A percentile compares a stretch with the other conserved stretches of the same genome.
These are phyloP conservation scores for Gonium pectorale DNA, from an alignment of 139 green algal species.

Conservation along the genomic window DNA sequence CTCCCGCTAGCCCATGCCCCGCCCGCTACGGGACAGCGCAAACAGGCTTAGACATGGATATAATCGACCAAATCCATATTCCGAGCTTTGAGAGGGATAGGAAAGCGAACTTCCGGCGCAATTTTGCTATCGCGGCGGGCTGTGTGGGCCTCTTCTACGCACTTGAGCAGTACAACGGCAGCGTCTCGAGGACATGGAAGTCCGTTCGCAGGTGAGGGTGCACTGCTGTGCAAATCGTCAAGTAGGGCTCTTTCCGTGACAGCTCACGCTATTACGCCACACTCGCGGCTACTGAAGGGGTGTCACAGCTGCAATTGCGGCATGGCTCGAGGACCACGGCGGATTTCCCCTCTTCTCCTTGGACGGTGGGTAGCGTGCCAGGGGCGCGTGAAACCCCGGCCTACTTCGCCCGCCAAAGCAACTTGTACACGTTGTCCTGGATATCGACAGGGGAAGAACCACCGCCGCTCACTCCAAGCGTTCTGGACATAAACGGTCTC, in stretches of 20 bases:
- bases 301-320: slow-evolving; percentile 46
- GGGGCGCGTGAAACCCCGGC: neutral
- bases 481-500: slow-evolving; percentile 20
- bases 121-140: slow-evolving; percentile 31
- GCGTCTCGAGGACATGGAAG: slow-evolving; percentile 19
- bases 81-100: slow-evolving; percentile 40
- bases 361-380: slow-evolving; percentile 29
- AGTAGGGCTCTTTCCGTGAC: too few species aligned
- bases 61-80: slow-evolving; percentile 51
- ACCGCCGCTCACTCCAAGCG: slow-evolving; percentile 1
- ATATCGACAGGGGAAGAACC: slow-evolving; percentile 50
- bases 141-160: slow-evolving; percentile 6
- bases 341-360: slow-evolving; percentile 46
- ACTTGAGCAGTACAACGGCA: slow-evolving; percentile 42
- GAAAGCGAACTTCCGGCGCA: slow-evolving; percentile 16
- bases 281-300: too few species aligned
- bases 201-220: slow-evolving; percentile 14
- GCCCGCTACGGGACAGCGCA: too few species aligned
- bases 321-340: slow-evolving; percentile 59
- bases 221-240: too few species aligned
- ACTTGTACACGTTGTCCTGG: too few species aligned
- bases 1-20: too few species aligned
- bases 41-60: too few species aligned
- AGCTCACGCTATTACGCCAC: too few species aligned
- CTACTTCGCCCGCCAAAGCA: too few species aligned